Percentiles rank a stretch among this genome's conserved stretches.
Conservation (phyloP, 2,329 filamentous ascomycete genomes). For the Colletotrichum phormii region DNA sequence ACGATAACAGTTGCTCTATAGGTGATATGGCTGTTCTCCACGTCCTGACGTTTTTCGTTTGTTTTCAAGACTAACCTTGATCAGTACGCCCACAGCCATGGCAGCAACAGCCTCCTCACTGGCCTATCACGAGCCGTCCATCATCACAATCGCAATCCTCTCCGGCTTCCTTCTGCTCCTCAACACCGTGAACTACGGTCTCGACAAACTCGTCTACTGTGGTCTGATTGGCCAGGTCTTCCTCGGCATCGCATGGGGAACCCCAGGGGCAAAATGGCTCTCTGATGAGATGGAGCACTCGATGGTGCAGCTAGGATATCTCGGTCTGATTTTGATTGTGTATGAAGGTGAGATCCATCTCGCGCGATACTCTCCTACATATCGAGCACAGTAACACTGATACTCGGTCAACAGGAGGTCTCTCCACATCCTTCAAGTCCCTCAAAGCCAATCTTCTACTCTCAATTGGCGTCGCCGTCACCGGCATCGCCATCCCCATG, state of each 20-base stretch:
- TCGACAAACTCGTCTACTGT: conserved; percentile 74
- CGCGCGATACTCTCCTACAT: neutral
- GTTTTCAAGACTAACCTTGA: neutral
- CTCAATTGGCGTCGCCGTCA: conserved; percentile 71
- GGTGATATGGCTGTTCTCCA: neutral
- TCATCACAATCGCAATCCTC: conserved; percentile 68
- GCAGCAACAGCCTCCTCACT: conserved; percentile 43
- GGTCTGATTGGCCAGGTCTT: conserved; percentile 79
- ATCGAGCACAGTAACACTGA: neutral
- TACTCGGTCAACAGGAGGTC: conserved; percentile 57
- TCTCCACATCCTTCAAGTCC: conserved; percentile 64
- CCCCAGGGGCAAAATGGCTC: conserved; percentile 73
- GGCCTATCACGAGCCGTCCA: conserved; percentile 72
- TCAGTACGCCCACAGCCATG: neutral
- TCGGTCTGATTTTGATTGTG: conserved; percentile 78
- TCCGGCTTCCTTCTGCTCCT: conserved; percentile 72
- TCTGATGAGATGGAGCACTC: conserved; percentile 60
- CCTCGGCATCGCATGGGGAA: conserved; percentile 77
- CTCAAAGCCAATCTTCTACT: conserved; percentile 71
- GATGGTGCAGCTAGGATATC: conserved; percentile 75
- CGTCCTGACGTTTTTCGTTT: neutral
- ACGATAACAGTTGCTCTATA: neutral
- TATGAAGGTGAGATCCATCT: conserved; percentile 66
- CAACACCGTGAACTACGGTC: conserved; percentile 66
- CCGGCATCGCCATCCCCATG: conserved; percentile 74